These are phyloP conservation scores for Plasmopara viticola DNA, from an alignment of 352 stramenopile species.

Conservation along the genomic window DNA sequence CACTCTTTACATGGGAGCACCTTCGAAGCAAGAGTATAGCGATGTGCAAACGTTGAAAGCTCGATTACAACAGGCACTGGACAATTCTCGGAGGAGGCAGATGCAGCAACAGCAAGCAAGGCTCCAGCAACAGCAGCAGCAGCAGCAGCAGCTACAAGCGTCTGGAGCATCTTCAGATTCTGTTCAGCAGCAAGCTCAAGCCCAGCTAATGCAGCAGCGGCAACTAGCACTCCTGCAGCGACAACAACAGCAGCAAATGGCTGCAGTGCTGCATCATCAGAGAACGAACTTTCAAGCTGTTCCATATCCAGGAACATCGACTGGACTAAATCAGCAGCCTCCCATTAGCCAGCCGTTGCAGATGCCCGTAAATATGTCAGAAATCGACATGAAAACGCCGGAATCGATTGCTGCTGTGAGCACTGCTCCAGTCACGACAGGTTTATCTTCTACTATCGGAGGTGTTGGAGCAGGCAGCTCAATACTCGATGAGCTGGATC, in stretches of 20 bases:
- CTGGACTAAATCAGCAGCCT: conserved; percentile 31
- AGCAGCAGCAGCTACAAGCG: conserved; percentile 31
- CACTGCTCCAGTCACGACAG: conserved; percentile 10
- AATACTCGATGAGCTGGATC: conserved; percentile 83
- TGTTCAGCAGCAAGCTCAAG: conserved; percentile 39
- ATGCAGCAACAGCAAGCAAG: conserved; percentile 61
- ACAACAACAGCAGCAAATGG: conserved; percentile 72
- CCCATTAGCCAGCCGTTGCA: conserved; percentile 43
- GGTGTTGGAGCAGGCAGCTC: conserved; percentile 38
- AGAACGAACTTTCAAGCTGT: conserved; percentile 58
- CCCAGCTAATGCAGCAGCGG: conserved; percentile 48
- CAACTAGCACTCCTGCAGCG: conserved; percentile 55
- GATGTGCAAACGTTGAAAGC: conserved; percentile 83
- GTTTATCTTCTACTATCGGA: conserved; percentile 14
- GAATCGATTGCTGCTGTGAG: conserved; percentile 19
- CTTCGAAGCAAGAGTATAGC: conserved; percentile 81
- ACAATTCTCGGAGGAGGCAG: conserved; percentile 73
- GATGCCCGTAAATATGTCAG: conserved; percentile 45
- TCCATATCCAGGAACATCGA: conserved; percentile 39
- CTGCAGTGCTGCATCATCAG: conserved; percentile 63
- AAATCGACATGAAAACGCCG: conserved; percentile 25
- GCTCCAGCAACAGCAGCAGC: conserved; percentile 24
- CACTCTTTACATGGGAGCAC: conserved; percentile 81
- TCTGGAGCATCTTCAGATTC: conserved; percentile 34
- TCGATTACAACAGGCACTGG: conserved; percentile 74